Base-by-base conservation (phyloP, 257 asterid genomes). In the Solanum ossicruentum region DNA sequence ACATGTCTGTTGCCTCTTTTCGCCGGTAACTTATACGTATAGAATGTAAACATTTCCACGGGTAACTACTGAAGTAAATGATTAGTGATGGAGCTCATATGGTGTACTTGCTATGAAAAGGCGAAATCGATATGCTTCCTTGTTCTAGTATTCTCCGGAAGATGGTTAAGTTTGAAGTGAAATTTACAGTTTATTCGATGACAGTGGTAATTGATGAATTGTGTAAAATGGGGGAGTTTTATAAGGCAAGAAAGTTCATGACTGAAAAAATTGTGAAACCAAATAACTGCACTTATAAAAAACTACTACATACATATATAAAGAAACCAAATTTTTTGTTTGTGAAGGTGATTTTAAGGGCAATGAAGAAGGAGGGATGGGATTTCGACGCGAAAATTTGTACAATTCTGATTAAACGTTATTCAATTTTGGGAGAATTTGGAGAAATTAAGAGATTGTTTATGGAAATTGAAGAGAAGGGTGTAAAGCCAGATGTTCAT, bases 101-200 rank as follows among this genome's bases (percentile, higher is more conserved):
- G 93, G 97, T 73, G 23, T 91, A 89, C 58, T 92, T 84, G 97
- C 94, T 23, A 85, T 90, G 83, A 95, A 91, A 91, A 92, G 86
- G 84, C 63, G 80, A 86, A 85, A 87, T 80, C 85, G 87, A 63
- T 88, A 87, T 20, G 96, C 91, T 81, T 80, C 87, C 6, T 71
- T 93, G 89, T 88, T 80, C 71, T 85, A 63, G 13, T 93, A 93
- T 80, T 93, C 91, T 80, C 86, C 81, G 78, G 91, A 87, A 56
- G 94, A 70, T 70, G 97, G 85, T 91, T 23, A 93, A 92, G 58
- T 90, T 89, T 67, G 65, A 88, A 82, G 97, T 95, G 87, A 20
- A 32, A 57, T 87, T 94, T 75, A 92, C 94, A 1, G 97, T 95
- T 66, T 90, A 93, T 88, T 88, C 99, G 1, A 88, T 93, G 97